Evolutionary conservation across 2,329 filamentous ascomycete species (phyloP).

Genomic region (Sporothrix protearum): DNA sequence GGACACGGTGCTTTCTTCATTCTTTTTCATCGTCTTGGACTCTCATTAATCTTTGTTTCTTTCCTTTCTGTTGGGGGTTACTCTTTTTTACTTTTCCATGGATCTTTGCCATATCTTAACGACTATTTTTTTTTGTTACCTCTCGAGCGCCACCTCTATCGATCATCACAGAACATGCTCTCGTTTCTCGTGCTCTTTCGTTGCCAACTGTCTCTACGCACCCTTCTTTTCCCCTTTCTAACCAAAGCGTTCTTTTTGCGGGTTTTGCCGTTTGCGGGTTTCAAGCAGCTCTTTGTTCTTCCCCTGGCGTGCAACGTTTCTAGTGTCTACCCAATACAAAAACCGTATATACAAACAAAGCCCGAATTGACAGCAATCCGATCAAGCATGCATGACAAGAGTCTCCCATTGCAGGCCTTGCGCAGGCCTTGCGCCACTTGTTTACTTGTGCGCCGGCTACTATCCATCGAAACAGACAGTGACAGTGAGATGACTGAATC

Average conservation of each 20-base stretch:
- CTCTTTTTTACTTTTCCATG: neutral
- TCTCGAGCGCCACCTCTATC: neutral
- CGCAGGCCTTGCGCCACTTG: neutral
- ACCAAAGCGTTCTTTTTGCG: neutral
- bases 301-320: neutral
- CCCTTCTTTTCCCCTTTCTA: neutral
- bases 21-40: neutral
- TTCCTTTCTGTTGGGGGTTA: neutral
- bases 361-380: neutral
- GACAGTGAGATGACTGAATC: neutral
- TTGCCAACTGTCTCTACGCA: neutral
- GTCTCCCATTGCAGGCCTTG: neutral
- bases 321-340: neutral
- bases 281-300: neutral
- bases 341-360: neutral
- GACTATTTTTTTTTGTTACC: neutral
- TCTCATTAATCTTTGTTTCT: neutral
- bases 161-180: neutral
- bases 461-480: neutral
- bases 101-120: neutral
- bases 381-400: neutral
- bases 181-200: neutral
- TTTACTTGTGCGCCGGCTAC: neutral
- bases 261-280: slow-evolving; percentile 8
- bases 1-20: neutral